Base-by-base conservation (phyloP, 306 rosid species). In the Phaseolus lunatus region DNA sequence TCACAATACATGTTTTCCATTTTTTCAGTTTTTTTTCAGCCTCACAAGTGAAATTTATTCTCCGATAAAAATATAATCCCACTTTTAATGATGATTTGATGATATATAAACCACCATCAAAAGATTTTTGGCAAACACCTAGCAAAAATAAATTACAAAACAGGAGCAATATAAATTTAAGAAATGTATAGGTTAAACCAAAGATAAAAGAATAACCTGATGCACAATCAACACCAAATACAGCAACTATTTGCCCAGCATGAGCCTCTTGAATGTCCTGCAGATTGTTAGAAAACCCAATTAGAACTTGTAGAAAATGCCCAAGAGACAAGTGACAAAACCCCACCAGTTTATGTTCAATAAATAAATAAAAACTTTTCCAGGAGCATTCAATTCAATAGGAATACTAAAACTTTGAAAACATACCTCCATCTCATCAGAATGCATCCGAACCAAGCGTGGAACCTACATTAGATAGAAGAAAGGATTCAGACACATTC, bases 171-270 rank as follows among this genome's bases (percentile, higher is more conserved):
- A 43, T 18, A 39, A 82, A 62, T 70, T 80, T 16, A 22, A 49
- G 18, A 70, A 61, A 68, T 63, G 29, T 63, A 72, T 56, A 62
- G 67, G 39, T 61, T 33, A 23, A 78, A 23, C 61, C 65, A 81
- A 56, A 48, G 50, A 49, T 27, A 81, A 33, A 63, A 79, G 73
- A 79, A 84, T 47, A 76, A 94, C 99, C 99, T 89, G 99, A 95
- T 78, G 99, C 99, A 87, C 99, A 95, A 62, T 95, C 99, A 45
- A 95, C 97, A 61, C 99, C 97, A 85, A 95, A 95, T 37, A 95
- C 99, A 79, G 99, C 97, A 88, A 95, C 97, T 73, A 95, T 95
- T 83, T 95, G 97, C 59, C 99, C 99, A 44, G 99, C 97, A 87
- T 95, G 99, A 49, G 97, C 97, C 84, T 92, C 92, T 78, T 90